phyloP scores from a whole-genome alignment of 2,329 filamentous ascomycete genomes.

The Arthrobotrys iridis region DNA sequence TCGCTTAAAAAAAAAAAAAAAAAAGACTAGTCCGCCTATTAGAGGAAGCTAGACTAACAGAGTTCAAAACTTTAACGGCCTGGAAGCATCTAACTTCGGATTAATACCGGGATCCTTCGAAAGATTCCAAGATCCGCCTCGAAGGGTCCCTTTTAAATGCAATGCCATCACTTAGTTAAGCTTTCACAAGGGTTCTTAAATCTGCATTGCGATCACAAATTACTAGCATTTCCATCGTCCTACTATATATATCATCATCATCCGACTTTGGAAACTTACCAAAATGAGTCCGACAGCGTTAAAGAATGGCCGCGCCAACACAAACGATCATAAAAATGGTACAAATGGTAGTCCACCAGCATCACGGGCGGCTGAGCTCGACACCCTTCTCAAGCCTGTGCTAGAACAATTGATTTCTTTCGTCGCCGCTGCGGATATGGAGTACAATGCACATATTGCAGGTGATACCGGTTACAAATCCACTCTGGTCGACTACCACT shows the following conservation, averaged over 20 bases:
- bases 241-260: not conserved
- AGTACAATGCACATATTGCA: conserved; percentile 26
- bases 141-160: conserved; percentile 7
- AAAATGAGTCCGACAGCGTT: conserved; percentile 43
- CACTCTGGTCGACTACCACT: conserved; percentile 43
- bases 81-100: conserved; percentile 27
- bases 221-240: not conserved
- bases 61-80: conserved; percentile 27
- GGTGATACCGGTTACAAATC: conserved; percentile 22
- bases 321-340: conserved; percentile 13
- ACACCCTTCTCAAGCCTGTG: conserved; percentile 30
- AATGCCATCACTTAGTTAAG: not conserved
- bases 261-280: not conserved
- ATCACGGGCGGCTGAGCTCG: conserved; percentile 37
- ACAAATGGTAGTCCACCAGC: conserved; percentile 12
- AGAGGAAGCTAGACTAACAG: conserved; percentile 24
- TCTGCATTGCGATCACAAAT: not conserved
- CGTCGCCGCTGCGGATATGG: conserved; percentile 31
- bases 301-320: conserved; percentile 38
- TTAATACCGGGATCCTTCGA: conserved; percentile 7
- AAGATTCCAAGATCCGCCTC: not conserved
- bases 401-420: conserved; percentile 40
- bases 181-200: not conserved
- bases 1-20: conserved; percentile 27
- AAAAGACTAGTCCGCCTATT: conserved; percentile 22